Conservation (phyloP, 768 basidiomycete species). For the Tulasnella sp. region DNA sequence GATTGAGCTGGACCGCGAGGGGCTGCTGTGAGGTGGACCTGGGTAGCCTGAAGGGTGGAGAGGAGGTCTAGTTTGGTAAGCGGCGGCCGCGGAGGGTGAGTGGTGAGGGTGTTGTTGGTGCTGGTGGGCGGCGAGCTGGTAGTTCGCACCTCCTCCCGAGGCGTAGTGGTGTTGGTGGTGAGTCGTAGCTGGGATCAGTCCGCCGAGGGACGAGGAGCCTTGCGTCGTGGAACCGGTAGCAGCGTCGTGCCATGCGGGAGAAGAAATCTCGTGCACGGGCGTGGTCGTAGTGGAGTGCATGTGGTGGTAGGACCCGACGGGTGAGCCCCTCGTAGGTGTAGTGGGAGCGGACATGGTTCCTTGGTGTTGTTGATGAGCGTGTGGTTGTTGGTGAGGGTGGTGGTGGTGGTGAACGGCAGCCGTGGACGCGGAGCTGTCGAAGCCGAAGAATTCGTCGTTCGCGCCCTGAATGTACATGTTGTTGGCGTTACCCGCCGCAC, state of each 20-base stretch:
- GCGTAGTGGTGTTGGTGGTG: not conserved
- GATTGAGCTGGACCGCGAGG: not conserved
- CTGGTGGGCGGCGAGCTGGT: not conserved
- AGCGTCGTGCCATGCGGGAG: not conserved
- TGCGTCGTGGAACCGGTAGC: not conserved
- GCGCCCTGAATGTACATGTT: not conserved
- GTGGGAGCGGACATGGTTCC: not conserved
- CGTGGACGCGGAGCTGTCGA: not conserved
- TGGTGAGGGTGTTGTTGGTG: not conserved
- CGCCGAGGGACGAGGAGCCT: not conserved
- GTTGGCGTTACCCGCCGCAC: not conserved
- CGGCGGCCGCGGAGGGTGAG: not conserved
- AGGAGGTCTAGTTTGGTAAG: not conserved
- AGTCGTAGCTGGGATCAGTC: not conserved
- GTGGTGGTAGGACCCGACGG: not conserved
- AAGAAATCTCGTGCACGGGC: not conserved
- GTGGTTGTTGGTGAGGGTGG: not conserved
- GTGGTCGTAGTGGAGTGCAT: not conserved
- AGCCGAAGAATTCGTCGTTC: slow-evolving; percentile 1
- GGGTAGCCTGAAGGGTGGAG: slow-evolving; percentile 4
- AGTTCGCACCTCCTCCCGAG: not conserved
- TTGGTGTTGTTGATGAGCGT: not conserved
- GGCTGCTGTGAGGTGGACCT: not conserved
- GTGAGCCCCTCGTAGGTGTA: not conserved
- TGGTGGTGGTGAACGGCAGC: not conserved